These are phyloP conservation scores for Pseudozyma hubeiensis DNA, from an alignment of 1,284 basidiomycete genomes.

Conservation along the genomic window DNA sequence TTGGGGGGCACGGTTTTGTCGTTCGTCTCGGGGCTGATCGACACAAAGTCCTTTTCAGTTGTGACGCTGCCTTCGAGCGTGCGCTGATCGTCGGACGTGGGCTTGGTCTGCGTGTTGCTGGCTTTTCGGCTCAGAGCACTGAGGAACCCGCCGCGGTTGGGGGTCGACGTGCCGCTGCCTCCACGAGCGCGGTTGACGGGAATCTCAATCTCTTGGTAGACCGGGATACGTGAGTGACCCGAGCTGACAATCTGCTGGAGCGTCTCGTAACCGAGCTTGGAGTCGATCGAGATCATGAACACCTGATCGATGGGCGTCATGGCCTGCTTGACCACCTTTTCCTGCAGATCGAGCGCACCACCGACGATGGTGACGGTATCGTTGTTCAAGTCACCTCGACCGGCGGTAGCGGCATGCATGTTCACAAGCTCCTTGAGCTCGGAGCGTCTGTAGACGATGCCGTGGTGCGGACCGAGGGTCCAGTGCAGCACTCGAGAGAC, in stretches of 20 bases:
- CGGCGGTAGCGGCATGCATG: constrained; percentile 75
- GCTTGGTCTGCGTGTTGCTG: constrained; percentile 67
- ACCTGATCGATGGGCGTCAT: constrained; percentile 80
- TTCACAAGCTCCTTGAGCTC: constrained; percentile 81
- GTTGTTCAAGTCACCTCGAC: constrained; percentile 76
- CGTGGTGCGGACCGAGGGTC: constrained; percentile 67
- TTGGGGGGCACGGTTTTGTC: constrained; percentile 71
- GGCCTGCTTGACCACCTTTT: constrained; percentile 77
- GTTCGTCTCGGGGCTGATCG: constrained; percentile 16
- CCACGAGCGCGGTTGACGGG: constrained; percentile 37
- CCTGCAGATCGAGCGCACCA: constrained; percentile 79
- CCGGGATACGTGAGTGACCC: constrained; percentile 77
- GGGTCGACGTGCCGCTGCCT: constrained; percentile 44
- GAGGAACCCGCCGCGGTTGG: constrained; percentile 36
- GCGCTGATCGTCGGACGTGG: constrained; percentile 33
- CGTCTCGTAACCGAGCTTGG: constrained; percentile 81
- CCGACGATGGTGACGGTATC: constrained; percentile 83
- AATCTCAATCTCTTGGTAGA: constrained; percentile 71
- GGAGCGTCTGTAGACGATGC: constrained; percentile 66
- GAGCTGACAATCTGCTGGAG: constrained; percentile 80
- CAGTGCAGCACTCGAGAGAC: constrained; percentile 68
- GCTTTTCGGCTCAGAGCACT: constrained; percentile 40
- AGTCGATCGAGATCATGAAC: constrained; percentile 84
- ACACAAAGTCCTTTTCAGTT: constrained; percentile 51
- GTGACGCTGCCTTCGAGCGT: constrained; percentile 37